Base-by-base conservation (phyloP, 495 filamentous ascomycete species). In the Usnea hakonensis region DNA sequence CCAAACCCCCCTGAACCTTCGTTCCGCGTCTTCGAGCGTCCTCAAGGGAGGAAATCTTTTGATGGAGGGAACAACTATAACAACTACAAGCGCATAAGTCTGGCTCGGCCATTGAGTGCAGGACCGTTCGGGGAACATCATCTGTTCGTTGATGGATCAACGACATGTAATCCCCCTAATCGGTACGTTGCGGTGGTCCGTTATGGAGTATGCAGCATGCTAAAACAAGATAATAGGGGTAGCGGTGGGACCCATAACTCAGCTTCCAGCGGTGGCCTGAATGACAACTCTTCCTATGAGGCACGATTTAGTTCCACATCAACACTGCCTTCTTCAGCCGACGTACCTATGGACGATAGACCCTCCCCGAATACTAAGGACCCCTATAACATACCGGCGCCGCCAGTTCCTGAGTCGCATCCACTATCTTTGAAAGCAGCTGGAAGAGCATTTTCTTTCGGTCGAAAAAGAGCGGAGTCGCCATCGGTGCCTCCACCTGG, bases 401-500 rank as follows among this genome's bases (percentile, higher is more conserved):
- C 86, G 23, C 80, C 81, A 30, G 67, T 79, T 14, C 81, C 82
- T 2, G 83, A 81, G 54, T 77, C 81, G 54, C 69, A 71, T 21
- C 73, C 72, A 17, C 82, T 65, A 63, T 83, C 87, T 19, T 71
- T 90, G 26, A 85, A 83, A 63, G 79, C 85, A 33, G 87, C 87
- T 54, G 85, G 87, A 28, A 80, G 89, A 52, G 87, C 89, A 0
- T 88, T 91, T 63, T 92, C 89, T 0, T 90, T 90, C 68, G 87
- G 83, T n/a, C 77, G 78, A 55, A 83, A 81, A 61, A 79, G 75
- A 46, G 62, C 74, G 44, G 65, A 74, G 21, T 41, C 76, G 5
- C 75, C 79, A 7, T 74, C 79, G 9, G 77, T 78, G 56, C 73
- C 76, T 11, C 68, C 74, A n/a, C 67, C 66, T 21, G 63, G 67